Conservation (phyloP, 2,329 filamentous ascomycete species). For the Epichloe gansuensis region DNA sequence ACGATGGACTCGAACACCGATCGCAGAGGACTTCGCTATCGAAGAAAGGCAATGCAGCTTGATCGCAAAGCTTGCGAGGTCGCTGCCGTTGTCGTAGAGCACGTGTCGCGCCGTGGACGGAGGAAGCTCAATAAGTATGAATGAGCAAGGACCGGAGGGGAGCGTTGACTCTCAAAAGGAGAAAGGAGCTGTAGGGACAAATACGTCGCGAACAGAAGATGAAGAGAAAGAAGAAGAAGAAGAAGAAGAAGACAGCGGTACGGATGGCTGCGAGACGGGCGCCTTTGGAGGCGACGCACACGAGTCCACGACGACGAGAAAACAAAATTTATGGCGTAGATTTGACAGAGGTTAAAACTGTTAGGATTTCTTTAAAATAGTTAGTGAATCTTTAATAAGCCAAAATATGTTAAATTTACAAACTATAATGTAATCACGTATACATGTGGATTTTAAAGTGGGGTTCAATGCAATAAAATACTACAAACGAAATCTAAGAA, state of each 20-base stretch:
- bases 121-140: not conserved
- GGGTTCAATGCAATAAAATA: no score
- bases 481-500: no score
- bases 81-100: not conserved
- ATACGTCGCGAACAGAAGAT: not conserved
- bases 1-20: conserved; percentile 1
- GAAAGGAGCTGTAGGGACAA: not conserved
- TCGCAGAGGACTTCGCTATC: not conserved
- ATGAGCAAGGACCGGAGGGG: not conserved
- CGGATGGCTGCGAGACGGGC: not conserved
- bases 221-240: not conserved
- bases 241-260: not conserved
- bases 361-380: no score
- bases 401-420: no score
- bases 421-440: no score
- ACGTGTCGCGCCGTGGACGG: not conserved
- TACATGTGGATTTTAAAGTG: no score
- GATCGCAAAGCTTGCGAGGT: not conserved
- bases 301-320: not conserved
- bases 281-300: not conserved
- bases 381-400: no score
- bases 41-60: not conserved
- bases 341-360: not conserved
- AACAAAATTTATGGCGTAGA: not conserved
- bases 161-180: not conserved